These are phyloP conservation scores for Penicillium silybi DNA, from an alignment of 495 filamentous ascomycete species.

Conservation along the genomic window DNA sequence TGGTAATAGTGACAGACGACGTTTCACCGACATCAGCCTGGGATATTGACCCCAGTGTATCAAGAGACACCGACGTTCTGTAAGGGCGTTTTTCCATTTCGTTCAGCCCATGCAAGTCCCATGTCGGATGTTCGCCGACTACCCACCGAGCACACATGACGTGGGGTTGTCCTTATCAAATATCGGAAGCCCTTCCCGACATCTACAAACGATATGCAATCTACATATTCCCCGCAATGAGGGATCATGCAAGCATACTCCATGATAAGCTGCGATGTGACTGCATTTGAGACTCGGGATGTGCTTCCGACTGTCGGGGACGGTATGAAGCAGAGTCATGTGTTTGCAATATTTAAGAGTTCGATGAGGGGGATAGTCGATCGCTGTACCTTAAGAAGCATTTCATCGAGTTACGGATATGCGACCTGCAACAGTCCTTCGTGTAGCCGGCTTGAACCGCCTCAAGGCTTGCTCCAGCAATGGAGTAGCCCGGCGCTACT, in stretches of 20 bases:
- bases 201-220: not conserved
- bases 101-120: not conserved
- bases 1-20: no score
- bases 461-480: not conserved
- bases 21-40: no score
- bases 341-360: not conserved
- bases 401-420: not conserved
- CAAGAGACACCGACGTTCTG: not conserved
- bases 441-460: conserved; percentile 1
- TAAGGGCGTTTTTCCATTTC: not conserved
- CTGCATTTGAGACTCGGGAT: not conserved
- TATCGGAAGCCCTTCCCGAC: conserved; percentile 12
- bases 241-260: not conserved
- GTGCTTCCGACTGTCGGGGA: not conserved
- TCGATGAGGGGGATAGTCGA: not conserved
- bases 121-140: not conserved
- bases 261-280: not conserved
- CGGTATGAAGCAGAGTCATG: not conserved
- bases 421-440: conserved; percentile 9
- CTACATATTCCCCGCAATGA: conserved; percentile 3
- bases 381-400: not conserved
- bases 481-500: conserved; percentile 4
- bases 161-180: conserved; percentile 3
- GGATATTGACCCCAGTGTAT: not conserved
- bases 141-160: not conserved